A percentile compares a stretch with the other conserved stretches of the same genome.
These are phyloP conservation scores for Cryptococcus sp. DNA, from an alignment of 1,284 basidiomycete genomes.

Conservation along the genomic window DNA sequence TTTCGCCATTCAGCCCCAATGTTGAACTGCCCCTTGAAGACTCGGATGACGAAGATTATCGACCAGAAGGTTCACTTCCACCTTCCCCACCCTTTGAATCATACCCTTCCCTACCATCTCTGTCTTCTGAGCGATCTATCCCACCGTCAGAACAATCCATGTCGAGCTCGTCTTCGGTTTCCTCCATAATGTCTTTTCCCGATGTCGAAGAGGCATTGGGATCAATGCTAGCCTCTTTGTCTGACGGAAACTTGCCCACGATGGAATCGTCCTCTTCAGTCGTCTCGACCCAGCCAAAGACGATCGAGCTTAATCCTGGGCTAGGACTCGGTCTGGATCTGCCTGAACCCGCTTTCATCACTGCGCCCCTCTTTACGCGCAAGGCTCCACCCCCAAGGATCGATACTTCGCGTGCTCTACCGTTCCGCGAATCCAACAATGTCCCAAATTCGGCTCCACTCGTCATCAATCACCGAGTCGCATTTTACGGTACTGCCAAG, in stretches of 20 bases:
- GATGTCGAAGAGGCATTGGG: constrained; percentile 39
- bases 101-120: constrained; percentile 37
- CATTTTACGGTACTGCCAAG: constrained; percentile 34
- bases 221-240: constrained; percentile 33
- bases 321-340: constrained; percentile 29
- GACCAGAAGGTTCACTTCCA: constrained; percentile 23
- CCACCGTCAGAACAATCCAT: constrained; percentile 26
- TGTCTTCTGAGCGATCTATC: constrained; percentile 24
- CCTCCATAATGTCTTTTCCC: constrained; percentile 30
- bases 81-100: constrained; percentile 34
- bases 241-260: constrained; percentile 17
- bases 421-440: neutral
- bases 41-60: constrained; percentile 7
- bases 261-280: neutral
- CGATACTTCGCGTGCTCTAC: neutral
- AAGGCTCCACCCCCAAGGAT: neutral
- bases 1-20: constrained; percentile 27
- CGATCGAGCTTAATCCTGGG: constrained; percentile 14
- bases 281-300: neutral
- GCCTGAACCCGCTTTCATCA: constrained; percentile 21
- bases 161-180: constrained; percentile 12
- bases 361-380: constrained; percentile 27
- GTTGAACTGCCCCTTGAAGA: constrained; percentile 6
- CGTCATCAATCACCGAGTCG: constrained; percentile 36
- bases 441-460: constrained; percentile 22